Percentiles rank a stretch among this genome's conserved stretches.
Evolutionary conservation across 192 early-diverging fungal species (phyloP).

Genomic region (Coemansia sp.): DNA sequence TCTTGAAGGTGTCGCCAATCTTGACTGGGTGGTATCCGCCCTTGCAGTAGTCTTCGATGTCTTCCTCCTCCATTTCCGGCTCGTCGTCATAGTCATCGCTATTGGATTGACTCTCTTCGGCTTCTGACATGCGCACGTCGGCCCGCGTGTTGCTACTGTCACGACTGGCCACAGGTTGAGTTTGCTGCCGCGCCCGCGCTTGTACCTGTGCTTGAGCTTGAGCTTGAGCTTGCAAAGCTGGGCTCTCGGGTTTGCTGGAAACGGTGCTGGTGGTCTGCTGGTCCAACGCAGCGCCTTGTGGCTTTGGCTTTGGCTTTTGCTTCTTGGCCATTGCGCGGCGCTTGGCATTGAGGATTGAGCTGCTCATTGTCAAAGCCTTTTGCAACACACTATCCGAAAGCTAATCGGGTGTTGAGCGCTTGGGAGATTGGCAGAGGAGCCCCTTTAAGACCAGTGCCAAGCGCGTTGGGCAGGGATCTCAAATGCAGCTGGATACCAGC

Average conservation of each 20-base stretch:
- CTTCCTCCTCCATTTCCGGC: conserved; percentile 75
- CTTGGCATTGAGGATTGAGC: conserved; percentile 42
- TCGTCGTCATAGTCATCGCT: conserved; percentile 49
- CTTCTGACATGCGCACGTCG: not conserved
- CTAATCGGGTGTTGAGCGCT: too few relatives aligned
- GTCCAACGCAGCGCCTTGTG: not conserved
- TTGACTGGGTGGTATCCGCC: conserved; percentile 92
- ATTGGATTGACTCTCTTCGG: conserved; percentile 8
- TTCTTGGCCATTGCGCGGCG: conserved; percentile 50
- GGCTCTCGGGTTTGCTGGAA: not conserved
- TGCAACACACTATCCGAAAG: too few relatives aligned
- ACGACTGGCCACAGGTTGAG: not conserved
- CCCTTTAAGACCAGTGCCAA: too few relatives aligned
- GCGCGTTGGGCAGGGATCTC: too few relatives aligned
- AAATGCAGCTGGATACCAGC: too few relatives aligned
- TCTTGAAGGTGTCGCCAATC: conserved; percentile 76
- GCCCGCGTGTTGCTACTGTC: not conserved
- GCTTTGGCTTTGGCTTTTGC: conserved; percentile 29
- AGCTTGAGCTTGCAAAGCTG: not conserved
- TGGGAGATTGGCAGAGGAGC: too few relatives aligned
- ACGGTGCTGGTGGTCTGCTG: not conserved
- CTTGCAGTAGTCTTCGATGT: conserved; percentile 83
- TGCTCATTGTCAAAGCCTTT: conserved; percentile 1
- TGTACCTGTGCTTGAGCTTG: not conserved
- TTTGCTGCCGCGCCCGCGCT: not conserved